Evolutionary conservation across 805 yeast genomes (phyloP).

Genomic region (Saccharomycopsis synnaedendra): DNA sequence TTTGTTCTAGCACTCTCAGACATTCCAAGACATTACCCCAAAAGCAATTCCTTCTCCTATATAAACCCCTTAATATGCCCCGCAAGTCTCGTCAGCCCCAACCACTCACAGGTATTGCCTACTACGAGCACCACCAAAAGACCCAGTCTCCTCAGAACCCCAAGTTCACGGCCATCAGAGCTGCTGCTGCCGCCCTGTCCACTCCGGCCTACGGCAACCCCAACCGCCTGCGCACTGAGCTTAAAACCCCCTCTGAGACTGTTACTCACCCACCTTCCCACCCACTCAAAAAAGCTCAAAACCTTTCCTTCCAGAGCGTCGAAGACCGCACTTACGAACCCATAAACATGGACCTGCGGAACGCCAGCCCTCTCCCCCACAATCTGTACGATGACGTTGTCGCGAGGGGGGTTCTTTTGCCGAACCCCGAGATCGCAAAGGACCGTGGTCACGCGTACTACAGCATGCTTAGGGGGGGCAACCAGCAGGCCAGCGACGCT

Average conservation of each 20-base stretch:
- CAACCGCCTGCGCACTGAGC: not conserved
- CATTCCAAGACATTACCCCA: no score
- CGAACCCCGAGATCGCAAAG: constrained; percentile 2
- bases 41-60: no score
- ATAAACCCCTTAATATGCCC: not conserved
- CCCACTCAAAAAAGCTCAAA: not conserved
- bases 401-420: not conserved
- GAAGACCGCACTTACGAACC: constrained; percentile 2
- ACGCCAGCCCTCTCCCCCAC: not conserved
- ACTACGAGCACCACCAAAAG: not conserved
- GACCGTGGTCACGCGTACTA: no score
- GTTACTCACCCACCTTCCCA: not conserved
- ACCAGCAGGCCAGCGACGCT: no score
- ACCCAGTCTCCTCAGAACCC: not conserved
- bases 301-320: constrained; percentile 1
- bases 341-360: constrained; percentile 3
- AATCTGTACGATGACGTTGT: no score
- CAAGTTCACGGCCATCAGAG: not conserved
- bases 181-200: constrained; percentile 4
- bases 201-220: not conserved
- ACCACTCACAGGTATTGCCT: not conserved
- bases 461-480: no score
- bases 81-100: not conserved
- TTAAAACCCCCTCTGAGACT: not conserved
- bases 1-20: not conserved